Evolutionary conservation across 441 rosid species (phyloP).

Genomic region (Lepidium campestre): DNA sequence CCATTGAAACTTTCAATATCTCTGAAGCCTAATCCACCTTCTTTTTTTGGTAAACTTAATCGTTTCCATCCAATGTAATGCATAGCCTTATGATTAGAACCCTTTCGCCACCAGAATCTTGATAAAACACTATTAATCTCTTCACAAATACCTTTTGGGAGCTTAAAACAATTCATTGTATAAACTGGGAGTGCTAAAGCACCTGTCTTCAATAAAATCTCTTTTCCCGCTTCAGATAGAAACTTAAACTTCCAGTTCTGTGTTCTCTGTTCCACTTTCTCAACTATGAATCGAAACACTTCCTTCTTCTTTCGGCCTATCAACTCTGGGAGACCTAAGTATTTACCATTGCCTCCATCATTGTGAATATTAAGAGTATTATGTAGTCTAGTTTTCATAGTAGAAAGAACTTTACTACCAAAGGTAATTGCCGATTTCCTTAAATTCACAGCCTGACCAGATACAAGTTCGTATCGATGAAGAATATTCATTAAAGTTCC

Average conservation of each 20-base stretch:
- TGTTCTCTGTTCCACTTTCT: background rate
- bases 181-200: background rate
- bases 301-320: background rate
- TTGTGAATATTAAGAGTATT: background rate
- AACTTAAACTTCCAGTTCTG: background rate
- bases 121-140: background rate
- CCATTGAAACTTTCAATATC: too few species aligned
- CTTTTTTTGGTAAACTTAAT: too few species aligned
- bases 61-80: background rate
- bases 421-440: too few species aligned
- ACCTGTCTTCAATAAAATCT: background rate
- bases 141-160: background rate
- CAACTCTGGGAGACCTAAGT: background rate
- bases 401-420: too few species aligned
- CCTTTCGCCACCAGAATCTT: background rate
- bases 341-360: background rate
- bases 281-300: background rate
- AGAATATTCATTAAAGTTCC: too few species aligned
- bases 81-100: background rate
- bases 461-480: too few species aligned
- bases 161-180: background rate
- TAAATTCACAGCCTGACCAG: too few species aligned
- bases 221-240: background rate
- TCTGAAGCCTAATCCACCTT: too few species aligned
- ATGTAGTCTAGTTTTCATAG: too few species aligned